These are phyloP conservation scores for Kwoniella dejecticola DNA, from an alignment of 768 basidiomycete genomes.

Conservation along the genomic window DNA sequence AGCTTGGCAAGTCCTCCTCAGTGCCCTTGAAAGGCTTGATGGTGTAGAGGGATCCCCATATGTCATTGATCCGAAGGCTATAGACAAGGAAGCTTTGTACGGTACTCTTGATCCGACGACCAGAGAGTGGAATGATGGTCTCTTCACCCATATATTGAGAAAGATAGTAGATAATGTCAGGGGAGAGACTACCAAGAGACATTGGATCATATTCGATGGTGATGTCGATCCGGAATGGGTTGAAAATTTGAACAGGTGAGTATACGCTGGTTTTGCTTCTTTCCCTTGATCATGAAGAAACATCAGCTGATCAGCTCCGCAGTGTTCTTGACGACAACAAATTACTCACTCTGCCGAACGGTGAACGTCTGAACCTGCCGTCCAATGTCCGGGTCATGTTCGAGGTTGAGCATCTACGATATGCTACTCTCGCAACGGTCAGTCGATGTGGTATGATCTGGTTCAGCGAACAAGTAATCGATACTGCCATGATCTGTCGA, in stretches of 20 bases:
- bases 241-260: slow-evolving; percentile 95
- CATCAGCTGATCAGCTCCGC: background rate
- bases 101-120: slow-evolving; percentile 96
- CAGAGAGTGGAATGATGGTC: slow-evolving; percentile 97
- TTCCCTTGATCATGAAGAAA: background rate
- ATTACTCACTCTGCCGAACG: slow-evolving; percentile 91
- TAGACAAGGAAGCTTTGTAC: slow-evolving; percentile 97
- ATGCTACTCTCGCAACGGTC: slow-evolving; percentile 96
- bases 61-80: slow-evolving; percentile 98
- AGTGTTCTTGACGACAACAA: slow-evolving; percentile 99
- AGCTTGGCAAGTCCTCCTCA: slow-evolving; percentile 91
- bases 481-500: slow-evolving; percentile 85
- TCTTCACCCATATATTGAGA: slow-evolving; percentile 95
- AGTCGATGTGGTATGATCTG: slow-evolving; percentile 99
- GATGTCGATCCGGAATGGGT: slow-evolving; percentile 99
- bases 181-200: slow-evolving; percentile 91
- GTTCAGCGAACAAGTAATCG: slow-evolving; percentile 97
- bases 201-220: slow-evolving; percentile 99
- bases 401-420: slow-evolving; percentile 95
- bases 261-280: no score
- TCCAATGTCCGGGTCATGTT: slow-evolving; percentile 99
- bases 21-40: slow-evolving; percentile 86
- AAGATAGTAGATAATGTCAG: slow-evolving; percentile 99
- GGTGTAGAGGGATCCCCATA: slow-evolving; percentile 90
- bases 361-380: slow-evolving; percentile 94